Evolutionary conservation across 441 rosid genomes (phyloP), one percentile per base, ranked within the genome.

Genomic region (Erodium texanum): DNA sequence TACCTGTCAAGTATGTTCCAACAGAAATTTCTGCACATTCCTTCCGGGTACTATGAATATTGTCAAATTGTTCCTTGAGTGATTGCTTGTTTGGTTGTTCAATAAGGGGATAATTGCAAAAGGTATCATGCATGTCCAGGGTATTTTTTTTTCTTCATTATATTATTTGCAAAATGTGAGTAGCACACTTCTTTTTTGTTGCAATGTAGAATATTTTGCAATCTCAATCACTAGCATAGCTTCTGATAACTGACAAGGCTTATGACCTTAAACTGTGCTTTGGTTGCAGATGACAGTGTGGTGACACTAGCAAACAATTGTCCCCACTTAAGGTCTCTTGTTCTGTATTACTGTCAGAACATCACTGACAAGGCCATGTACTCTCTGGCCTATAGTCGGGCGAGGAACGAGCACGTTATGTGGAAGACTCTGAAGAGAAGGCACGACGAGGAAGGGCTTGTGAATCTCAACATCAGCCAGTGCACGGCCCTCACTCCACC

Each of bases 401-500:
- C 82, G 73, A 88, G 86, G 85, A 86, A 84, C 82, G 85, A 84
- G 74, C 80, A 82, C 3, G 68, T 69, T 9, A 66, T 72, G 66
- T 85, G 95, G 93, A 79, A 84, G 54, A 82, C 96, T 12, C 73
- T 80, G 77, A 83, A 87, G 66, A 83, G 72, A 23, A 78, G 73
- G 67, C 71, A 67, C 63, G 84, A 84, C 1, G 93, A 84, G 69
- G 97, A 87, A 78, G 97, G 97, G 67, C 79, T 94, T 15, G 82
- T 68, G 76, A 88, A 85, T 71, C 92, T 94, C 23, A 94, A 94
- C 80, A 92, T 94, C 64, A 94, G 99, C 76, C 99, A 94, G 76
- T 91, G 99, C 84, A 94, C 99, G 1, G 92, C 96, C 3, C 89
- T 94, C 3, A 92, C 97, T 0, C 99, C 99, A 34, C 78, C 87